A percentile compares a stretch with the other conserved stretches of the same genome.
Evolutionary conservation across 2,329 filamentous ascomycete genomes (phyloP).

Genomic region (Fusarium tupiense): DNA sequence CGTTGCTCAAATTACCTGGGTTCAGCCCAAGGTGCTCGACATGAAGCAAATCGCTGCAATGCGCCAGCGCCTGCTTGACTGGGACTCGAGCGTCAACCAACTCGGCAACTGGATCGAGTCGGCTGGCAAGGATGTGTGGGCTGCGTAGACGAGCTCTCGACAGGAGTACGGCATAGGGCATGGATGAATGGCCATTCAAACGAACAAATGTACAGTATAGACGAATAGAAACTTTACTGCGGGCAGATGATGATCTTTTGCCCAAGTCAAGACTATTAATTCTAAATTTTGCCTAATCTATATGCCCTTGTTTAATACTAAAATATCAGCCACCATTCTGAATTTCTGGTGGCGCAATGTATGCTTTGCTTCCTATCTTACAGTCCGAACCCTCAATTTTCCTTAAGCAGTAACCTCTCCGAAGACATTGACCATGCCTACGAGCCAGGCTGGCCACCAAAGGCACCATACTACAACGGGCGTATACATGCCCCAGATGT

Average conservation of each 20-base stretch:
- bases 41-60: slow-evolving; percentile 95
- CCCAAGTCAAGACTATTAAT: slow-evolving; percentile 38
- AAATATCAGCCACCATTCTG: background rate
- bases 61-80: slow-evolving; percentile 87
- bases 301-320: background rate
- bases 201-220: slow-evolving; percentile 43
- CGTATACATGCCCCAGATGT: slow-evolving; percentile 89
- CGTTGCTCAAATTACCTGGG: slow-evolving; percentile 96
- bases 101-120: slow-evolving; percentile 97
- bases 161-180: background rate
- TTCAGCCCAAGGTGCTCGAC: slow-evolving; percentile 97
- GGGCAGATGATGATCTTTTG: slow-evolving; percentile 33
- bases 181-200: slow-evolving; percentile 26
- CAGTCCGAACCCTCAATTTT: background rate
- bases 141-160: slow-evolving; percentile 63
- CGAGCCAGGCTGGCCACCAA: slow-evolving; percentile 94
- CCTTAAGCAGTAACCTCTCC: slow-evolving; percentile 46
- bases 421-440: slow-evolving; percentile 66
- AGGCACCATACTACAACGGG: slow-evolving; percentile 92
- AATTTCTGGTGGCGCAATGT: background rate
- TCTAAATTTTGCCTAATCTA: slow-evolving; percentile 18
- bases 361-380: background rate
- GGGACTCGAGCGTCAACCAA: slow-evolving; percentile 96
- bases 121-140: slow-evolving; percentile 95
- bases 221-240: slow-evolving; percentile 40